Percentiles rank a stretch among this genome's conserved stretches.
phyloP scores from a whole-genome alignment of 2,329 filamentous ascomycete genomes.

The Phialocephala subalpina region DNA sequence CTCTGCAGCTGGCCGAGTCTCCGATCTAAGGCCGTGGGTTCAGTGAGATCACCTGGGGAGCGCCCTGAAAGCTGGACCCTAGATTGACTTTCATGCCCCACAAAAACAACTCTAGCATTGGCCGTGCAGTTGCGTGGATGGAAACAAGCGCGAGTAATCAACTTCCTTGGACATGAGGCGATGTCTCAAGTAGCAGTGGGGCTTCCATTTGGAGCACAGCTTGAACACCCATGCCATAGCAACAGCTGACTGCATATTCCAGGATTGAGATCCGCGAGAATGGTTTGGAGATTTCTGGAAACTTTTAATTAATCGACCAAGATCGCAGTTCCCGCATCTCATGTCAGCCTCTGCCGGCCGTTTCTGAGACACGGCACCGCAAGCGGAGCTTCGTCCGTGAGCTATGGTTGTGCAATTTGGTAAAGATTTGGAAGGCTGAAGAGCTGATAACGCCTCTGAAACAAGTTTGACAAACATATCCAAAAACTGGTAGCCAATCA shows the following conservation, averaged over 20 bases:
- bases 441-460: background rate
- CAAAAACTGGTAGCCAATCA: background rate
- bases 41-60: too few relatives aligned
- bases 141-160: too few relatives aligned
- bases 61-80: too few relatives aligned
- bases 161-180: too few relatives aligned
- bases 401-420: background rate
- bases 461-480: background rate
- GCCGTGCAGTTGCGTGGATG: too few relatives aligned
- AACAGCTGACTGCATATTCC: background rate
- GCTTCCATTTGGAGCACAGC: too few relatives aligned
- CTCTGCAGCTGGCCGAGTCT: background rate
- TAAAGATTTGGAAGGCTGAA: background rate
- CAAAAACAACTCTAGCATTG: too few relatives aligned
- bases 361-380: background rate
- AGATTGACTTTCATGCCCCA: too few relatives aligned
- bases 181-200: too few relatives aligned
- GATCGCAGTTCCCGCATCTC: background rate
- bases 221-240: too few relatives aligned
- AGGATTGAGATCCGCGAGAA: background rate
- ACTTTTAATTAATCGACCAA: background rate
- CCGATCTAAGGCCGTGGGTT: too few relatives aligned
- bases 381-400: background rate
- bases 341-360: background rate
- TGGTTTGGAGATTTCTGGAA: conserved; percentile 2